Evolutionary conservation across 441 rosid species (phyloP).

Genomic region (Iberis amara): DNA sequence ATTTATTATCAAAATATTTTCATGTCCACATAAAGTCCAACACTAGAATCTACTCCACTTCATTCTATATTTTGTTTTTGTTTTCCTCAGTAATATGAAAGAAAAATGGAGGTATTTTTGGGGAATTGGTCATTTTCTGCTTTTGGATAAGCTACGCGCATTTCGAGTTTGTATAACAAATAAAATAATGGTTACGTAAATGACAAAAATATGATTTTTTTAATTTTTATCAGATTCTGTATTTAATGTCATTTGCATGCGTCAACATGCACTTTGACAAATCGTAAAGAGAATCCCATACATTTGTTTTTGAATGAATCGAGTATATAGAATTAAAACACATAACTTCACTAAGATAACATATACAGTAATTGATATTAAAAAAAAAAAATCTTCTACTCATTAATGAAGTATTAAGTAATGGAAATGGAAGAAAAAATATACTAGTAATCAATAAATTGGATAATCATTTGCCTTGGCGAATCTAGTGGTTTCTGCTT

Average conservation of each 20-base stretch:
- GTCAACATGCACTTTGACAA: not conserved
- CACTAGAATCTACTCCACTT: not conserved
- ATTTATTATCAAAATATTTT: no score
- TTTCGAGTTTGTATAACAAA: constrained; percentile 5
- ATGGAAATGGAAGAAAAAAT: no score
- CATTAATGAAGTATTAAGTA: no score
- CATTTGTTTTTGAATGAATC: not conserved
- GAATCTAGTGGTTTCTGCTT: no score
- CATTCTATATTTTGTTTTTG: not conserved
- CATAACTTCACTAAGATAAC: no score
- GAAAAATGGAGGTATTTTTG: not conserved
- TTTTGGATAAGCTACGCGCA: constrained; percentile 19
- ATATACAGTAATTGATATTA: no score
- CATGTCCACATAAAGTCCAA: not conserved
- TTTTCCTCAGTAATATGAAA: not conserved
- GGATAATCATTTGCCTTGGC: no score
- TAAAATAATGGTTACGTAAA: not conserved
- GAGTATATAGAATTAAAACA: not conserved
- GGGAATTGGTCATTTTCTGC: constrained; percentile 14
- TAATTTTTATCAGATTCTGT: constrained; percentile 23
- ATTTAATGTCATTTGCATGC: constrained; percentile 1
- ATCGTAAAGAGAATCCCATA: not conserved
- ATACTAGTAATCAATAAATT: no score
- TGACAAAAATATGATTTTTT: constrained; percentile 12
- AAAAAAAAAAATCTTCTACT: no score